Evolutionary conservation across 1,139 yeast species (phyloP).

Genomic region (Lodderomyces elongisporus): DNA sequence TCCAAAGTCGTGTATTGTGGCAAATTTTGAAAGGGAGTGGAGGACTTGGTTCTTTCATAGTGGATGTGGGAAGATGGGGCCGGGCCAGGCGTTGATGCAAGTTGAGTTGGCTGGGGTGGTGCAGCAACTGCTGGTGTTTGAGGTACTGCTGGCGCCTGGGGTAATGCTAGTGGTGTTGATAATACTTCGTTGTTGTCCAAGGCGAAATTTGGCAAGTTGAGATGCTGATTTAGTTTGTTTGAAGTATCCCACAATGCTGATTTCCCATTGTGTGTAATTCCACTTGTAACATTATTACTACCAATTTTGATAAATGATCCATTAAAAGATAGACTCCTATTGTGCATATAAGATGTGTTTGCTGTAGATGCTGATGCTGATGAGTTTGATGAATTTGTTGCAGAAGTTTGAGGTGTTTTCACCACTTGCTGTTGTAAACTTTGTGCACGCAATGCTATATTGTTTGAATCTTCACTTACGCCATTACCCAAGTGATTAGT

Average conservation of each 20-base stretch:
- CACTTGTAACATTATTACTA: constrained; percentile 5
- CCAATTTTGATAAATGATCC: constrained; percentile 6
- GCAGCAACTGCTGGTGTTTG: no score
- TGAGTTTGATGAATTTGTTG: constrained; percentile 7
- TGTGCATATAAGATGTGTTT: constrained; percentile 9
- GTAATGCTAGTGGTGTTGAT: constrained; percentile 12
- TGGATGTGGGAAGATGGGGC: constrained; percentile 6
- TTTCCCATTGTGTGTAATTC: no score
- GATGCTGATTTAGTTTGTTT: constrained; percentile 22
- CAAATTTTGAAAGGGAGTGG: constrained; percentile 10
- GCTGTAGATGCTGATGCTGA: constrained; percentile 10
- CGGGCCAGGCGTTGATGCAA: constrained; percentile 3
- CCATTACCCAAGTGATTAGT: constrained; percentile 3
- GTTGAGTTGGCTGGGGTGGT: constrained; percentile 2
- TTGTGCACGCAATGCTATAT: constrained; percentile 5
- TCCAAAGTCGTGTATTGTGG: constrained; percentile 9
- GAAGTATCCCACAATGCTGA: constrained; percentile 26
- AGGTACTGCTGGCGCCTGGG: no score
- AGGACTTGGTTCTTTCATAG: no score
- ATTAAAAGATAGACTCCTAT: constrained; percentile 10
- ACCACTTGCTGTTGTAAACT: constrained; percentile 6
- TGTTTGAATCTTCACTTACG: constrained; percentile 1
- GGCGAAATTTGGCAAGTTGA: constrained; percentile 26
- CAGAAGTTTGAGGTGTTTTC: constrained; percentile 9
- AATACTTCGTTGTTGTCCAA: constrained; percentile 17